Conservation (phyloP, 116 monocot genomes). For the Cymodocea nodosa region DNA sequence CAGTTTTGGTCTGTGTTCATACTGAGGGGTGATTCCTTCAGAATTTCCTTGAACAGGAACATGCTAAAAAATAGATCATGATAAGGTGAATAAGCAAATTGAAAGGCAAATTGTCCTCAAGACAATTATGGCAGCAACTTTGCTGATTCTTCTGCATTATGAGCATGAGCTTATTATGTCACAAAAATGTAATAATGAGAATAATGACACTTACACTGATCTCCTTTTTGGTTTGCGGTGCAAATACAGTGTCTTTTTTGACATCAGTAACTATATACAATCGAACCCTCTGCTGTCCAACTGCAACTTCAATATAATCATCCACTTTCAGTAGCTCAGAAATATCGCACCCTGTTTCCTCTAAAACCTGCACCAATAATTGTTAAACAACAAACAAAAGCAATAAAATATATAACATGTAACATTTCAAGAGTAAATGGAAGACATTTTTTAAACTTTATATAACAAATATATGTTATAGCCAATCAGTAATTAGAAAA, state of each 20-base stretch:
- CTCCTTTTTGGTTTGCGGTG: constrained; percentile 95
- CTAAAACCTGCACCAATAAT: constrained; percentile 46
- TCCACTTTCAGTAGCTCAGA: constrained; percentile 60
- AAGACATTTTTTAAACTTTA: too few relatives aligned
- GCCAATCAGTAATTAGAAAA: too few relatives aligned
- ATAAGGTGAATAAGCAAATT: too few relatives aligned
- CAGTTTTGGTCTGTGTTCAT: too few relatives aligned
- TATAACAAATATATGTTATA: too few relatives aligned
- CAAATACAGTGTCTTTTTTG: constrained; percentile 67
- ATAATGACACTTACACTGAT: constrained; percentile 54
- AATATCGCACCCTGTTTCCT: constrained; percentile 94
- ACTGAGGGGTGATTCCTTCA: too few relatives aligned
- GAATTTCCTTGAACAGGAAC: too few relatives aligned
- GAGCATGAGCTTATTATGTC: background rate
- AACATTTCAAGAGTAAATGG: background rate
- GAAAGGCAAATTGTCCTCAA: too few relatives aligned
- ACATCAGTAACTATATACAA: constrained; percentile 84
- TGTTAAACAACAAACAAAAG: background rate
- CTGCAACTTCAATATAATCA: constrained; percentile 77
- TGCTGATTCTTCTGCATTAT: too few relatives aligned
- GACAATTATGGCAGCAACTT: too few relatives aligned
- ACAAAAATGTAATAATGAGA: background rate
- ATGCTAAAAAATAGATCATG: too few relatives aligned
- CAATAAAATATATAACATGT: background rate
- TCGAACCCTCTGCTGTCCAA: constrained; percentile 76